Evolutionary conservation across 2,329 filamentous ascomycete genomes (phyloP).

Genomic region (Sporothrix euskadiensis): DNA sequence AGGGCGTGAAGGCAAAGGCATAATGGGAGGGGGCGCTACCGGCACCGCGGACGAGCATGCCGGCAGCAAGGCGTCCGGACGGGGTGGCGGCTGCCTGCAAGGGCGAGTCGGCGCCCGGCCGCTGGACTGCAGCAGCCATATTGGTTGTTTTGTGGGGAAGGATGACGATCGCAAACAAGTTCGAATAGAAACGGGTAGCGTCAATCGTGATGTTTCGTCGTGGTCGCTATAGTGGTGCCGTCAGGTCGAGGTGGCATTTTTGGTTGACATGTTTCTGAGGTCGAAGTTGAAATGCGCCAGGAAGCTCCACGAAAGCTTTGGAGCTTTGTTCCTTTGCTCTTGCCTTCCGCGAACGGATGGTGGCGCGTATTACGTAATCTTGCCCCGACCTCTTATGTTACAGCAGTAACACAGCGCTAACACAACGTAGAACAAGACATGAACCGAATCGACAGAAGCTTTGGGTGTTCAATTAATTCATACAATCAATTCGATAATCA

Average conservation of each 20-base stretch:
- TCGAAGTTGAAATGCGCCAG: neutral
- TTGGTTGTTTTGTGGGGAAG: too few species aligned
- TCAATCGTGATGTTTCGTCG: neutral
- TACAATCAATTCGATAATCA: neutral
- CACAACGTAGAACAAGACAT: neutral
- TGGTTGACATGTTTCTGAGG: neutral
- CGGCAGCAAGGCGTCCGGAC: slow-evolving; percentile 42
- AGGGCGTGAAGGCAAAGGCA: slow-evolving; percentile 81
- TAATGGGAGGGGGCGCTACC: slow-evolving; percentile 52
- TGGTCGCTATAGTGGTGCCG: neutral
- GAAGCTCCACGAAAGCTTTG: neutral
- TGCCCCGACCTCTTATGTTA: neutral
- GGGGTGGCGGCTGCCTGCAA: slow-evolving; percentile 29
- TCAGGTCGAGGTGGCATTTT: neutral
- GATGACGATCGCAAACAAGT: neutral
- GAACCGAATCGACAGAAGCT: neutral
- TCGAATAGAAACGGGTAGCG: neutral
- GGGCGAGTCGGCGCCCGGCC: neutral
- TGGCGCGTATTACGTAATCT: slow-evolving; percentile 19
- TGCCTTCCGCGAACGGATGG: slow-evolving; percentile 3
- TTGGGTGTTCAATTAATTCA: neutral
- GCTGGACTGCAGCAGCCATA: slow-evolving; percentile 7
- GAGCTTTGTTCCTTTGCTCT: slow-evolving; percentile 10
- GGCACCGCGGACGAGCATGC: slow-evolving; percentile 55
- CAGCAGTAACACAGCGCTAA: neutral